Evolutionary conservation across 2,329 filamentous ascomycete species (phyloP), one percentile per base, ranked within the genome.

Genomic region (Trichoderma guizhouense): DNA sequence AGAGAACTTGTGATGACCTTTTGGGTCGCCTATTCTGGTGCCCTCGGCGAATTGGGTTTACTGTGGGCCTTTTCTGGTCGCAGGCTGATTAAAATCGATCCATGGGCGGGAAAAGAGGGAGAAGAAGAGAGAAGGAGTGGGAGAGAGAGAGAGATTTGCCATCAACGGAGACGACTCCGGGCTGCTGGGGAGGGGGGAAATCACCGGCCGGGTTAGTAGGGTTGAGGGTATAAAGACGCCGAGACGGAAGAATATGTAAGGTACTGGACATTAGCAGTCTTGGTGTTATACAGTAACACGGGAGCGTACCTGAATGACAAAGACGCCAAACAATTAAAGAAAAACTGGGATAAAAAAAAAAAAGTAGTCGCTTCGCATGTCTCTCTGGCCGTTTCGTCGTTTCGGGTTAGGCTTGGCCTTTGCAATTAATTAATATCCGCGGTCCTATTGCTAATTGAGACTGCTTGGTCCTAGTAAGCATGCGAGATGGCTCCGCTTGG

Each of bases 351-450:
- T n/a, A 14, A 34, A 7, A 12, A 12, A 24, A 21, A 30, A 36
- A 8, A 61, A 61, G 28, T 5, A 11, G 39, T 69, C 66, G 66
- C 66, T 69, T 69, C 55, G 64, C 55, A 51, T 14, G 34, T 36
- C 11, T 32, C 34, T 51, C 39, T 43, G 39, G 39, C 39, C 15
- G 39, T 43, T 43, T 43, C 21, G 32, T 61, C 18, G 36, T 61
- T 69, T 69, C n/a, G 66, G 66, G 26, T 47, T 69, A 69, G 55
- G 55, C 34, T 30, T 51, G 39, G 36, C 53, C 36, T 43, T 51
- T 61, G 66, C 18, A 28, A 21, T 53, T 39, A 65, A 65, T 69
- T 69, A 69, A 69, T 69, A 69, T 69, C 55, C 66, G 66, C 66
- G 66, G 55, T 57, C 36, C 55, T 69, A 47, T 21, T 69, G 39